Conservation (phyloP, 1,284 basidiomycete species). For the Tetrapyrgos nigripes region DNA sequence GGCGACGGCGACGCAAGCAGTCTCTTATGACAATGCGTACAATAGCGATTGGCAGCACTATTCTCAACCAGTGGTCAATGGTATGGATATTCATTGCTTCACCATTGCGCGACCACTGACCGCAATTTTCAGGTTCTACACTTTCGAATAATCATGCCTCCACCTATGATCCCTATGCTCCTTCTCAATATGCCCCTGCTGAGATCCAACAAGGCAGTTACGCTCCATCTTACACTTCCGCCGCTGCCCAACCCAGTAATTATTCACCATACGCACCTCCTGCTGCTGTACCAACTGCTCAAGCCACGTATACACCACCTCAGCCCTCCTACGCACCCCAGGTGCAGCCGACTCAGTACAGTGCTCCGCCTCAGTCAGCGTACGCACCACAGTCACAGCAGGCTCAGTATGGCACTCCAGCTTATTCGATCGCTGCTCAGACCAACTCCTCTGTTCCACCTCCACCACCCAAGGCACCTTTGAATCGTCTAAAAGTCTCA, state of each 20-base stretch:
- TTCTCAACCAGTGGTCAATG: neutral
- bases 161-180: constrained; percentile 29
- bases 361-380: neutral
- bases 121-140: neutral
- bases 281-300: neutral
- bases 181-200: constrained; percentile 36
- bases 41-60: constrained; percentile 10
- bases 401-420: constrained; percentile 17
- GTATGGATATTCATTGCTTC: neutral
- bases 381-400: constrained; percentile 10
- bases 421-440: constrained; percentile 20
- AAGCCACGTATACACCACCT: neutral
- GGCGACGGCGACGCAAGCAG: neutral
- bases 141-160: no score
- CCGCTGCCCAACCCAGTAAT: neutral
- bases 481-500: constrained; percentile 64
- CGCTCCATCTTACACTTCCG: constrained; percentile 3
- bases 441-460: constrained; percentile 31
- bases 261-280: constrained; percentile 25
- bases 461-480: constrained; percentile 40
- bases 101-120: neutral
- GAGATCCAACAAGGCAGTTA: constrained; percentile 9
- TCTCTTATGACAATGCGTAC: neutral
- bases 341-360: neutral
- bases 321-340: constrained; percentile 1